Base-by-base conservation (phyloP, 495 filamentous ascomycete genomes). In the Neurospora sp. region DNA sequence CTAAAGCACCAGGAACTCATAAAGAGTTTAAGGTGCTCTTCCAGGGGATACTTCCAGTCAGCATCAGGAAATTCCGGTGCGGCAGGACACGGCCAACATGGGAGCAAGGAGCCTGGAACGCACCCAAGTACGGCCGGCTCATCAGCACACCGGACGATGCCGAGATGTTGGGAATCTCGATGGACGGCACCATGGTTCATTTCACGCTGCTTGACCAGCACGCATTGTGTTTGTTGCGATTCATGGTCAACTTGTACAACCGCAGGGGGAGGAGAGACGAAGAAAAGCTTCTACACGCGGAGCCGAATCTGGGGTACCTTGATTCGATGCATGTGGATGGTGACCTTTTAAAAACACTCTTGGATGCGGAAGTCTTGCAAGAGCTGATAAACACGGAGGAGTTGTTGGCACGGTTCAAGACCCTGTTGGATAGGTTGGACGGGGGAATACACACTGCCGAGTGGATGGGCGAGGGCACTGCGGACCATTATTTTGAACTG, bases 301-400 rank as follows among this genome's bases (percentile, higher is more conserved):
- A 78, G 10, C 72, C 73, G 1, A 81, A 84, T 69, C 80, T 81
- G 16, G 61, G 31, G 38, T 74, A 73, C 22, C 75, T 72, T 6
- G 82, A 78, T 48, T 73, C 77, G 53, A 89, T 87, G 85, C 90
- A 92, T 37, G 81, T 94, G 8, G 87, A 94, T 74, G 91, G 92
- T 0, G 90, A 92, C 74, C 84, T 92, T 20, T 78, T 94, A 48
- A 79, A 78, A 70, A 83, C 86, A 27, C 83, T 82, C 74, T 76
- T 93, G 4, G 80, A 89, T n/a, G 77, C 78, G 71, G 79, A 79
- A 65, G 82, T 81, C 0, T 74, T 88, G 4, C 82, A 85, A 61
- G 75, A 81, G 68, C 75, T 92, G 40, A 74, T 86, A 8, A 68
- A 71, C 12, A 71, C 72, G 27, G 74, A 76, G 16, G 61, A 74